Base-by-base conservation (phyloP, 2,329 filamentous ascomycete species). In the Colletotrichum sojae region DNA sequence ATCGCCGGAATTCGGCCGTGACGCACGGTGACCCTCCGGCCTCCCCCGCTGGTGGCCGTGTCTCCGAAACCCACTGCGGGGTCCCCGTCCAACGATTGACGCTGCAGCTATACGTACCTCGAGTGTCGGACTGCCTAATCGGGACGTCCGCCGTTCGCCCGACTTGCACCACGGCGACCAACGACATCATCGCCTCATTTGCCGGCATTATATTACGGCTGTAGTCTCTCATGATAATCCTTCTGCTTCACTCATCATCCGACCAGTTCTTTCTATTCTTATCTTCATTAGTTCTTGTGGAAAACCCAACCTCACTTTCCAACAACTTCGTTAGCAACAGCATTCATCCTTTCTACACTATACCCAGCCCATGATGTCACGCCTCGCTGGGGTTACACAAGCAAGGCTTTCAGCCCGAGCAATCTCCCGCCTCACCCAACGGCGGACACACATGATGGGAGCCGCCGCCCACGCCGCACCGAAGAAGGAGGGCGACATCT, bases 401-500 rank as follows among this genome's bases (percentile, higher is more conserved):
- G 16, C 40, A 12, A 15, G 5, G 8, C 48, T 22, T 27, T 36
- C 20, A 10, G 10, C 48, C 22, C 39, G 8, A 15, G 6, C 6
- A 5, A 5, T n/a, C 10, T n/a, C 54, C 12, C 39, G 1, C 22
- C 12, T 65, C 5, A 18, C 18, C 6, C 36, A 70, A 15, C 52
- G 27, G 2, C 63, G 67, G 12, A 54, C 51, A 6, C 63, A 68
- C 16, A 70, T 70, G 67, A 68, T 67, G 63, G 63, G 52, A 20
- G 57, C 46, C 3, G 52, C 58, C n/a, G 46, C 52, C 10, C 55
- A 62, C 15, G 10, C 10, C 8, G 55, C 46, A 4, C 56, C 72
- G 13, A 89, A 89, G 72, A 83, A 85, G 46, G 87, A 89, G 72
- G 89, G 89, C 3, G 85, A 90, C 71, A 91, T 91, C 40, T 89